Evolutionary conservation across 177 flowering plant species (phyloP), one percentile per base, ranked within the genome.

Genomic region (Tripterygium wilfordii): DNA sequence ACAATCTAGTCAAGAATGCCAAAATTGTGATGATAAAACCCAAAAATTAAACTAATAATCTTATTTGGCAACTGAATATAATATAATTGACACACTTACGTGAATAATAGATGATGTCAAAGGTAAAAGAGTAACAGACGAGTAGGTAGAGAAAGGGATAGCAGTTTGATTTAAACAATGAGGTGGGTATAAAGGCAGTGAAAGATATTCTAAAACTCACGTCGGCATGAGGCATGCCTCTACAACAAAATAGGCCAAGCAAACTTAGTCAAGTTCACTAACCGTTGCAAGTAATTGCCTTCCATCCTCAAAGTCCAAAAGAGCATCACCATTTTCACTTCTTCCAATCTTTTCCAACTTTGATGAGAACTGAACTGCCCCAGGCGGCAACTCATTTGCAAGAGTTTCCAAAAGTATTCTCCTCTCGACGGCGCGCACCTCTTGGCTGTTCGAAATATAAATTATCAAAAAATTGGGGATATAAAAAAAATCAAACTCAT

Each of bases 351-450:
- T 76, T 31, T 61, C 67, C 44, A 92, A 61, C 60, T 77, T 75
- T 2, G 96, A 92, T 17, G 88, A 80, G 55, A 78, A 92, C 2
- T 49, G 61, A 28, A 88, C 55, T 12, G 88, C 23, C 41, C 61
- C 72, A 36, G 69, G 47, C 15, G 96, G 96, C 41, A 92, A 69
- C 61, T 80, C 65, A 65, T 41, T 62, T 4, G 91, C 88, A 48
- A 92, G 86, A 28, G 90, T 64, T 55, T 82, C 87, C 65, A 88
- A 46, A 28, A 88, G 87, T 45, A 75, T 48, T 65, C 85, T 64
- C 66, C 98, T 83, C 62, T 92, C 98, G 45, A 92, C 96, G 1
- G 92, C 89, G n/a, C 98, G 90, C 3, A 87, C 91, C 64, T 90
- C 98, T 74, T 85, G 94, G 62, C 96, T 88, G 76, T 42, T 4